Evolutionary conservation across 2,329 filamentous ascomycete genomes (phyloP).

Genomic region (Fusarium sp.): DNA sequence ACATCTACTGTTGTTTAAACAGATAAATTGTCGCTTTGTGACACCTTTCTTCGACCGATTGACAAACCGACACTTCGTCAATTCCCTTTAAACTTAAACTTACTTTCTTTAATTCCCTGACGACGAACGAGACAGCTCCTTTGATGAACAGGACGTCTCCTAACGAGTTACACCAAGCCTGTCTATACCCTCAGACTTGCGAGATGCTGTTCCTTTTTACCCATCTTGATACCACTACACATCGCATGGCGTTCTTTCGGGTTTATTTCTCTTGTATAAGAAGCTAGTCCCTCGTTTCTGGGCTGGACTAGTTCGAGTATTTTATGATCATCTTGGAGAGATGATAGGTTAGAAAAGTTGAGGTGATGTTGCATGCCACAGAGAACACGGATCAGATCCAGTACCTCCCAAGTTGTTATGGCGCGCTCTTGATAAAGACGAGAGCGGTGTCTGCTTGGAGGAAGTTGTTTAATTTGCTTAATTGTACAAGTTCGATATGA

Average conservation of each 20-base stretch:
- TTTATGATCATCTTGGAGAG: constrained; percentile 21
- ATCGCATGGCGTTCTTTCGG: constrained; percentile 47
- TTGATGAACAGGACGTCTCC: constrained; percentile 43
- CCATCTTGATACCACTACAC: constrained; percentile 48
- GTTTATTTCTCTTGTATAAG: constrained; percentile 23
- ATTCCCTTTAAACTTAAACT: constrained; percentile 17
- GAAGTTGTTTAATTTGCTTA: constrained; percentile 28
- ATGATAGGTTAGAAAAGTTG: constrained; percentile 28
- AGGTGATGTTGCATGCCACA: constrained; percentile 19
- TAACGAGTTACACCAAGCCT: constrained; percentile 39
- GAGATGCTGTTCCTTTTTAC: constrained; percentile 33
- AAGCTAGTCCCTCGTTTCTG: constrained; percentile 7
- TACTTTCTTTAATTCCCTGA: constrained; percentile 44
- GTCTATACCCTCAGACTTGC: constrained; percentile 39
- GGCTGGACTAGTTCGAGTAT: constrained; percentile 1
- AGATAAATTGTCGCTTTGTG: not conserved
- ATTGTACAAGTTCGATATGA: constrained; percentile 29
- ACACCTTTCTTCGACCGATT: constrained; percentile 28
- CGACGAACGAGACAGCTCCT: constrained; percentile 44
- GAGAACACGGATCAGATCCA: constrained; percentile 4
- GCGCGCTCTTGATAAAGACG: constrained; percentile 17
- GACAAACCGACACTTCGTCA: constrained; percentile 14
- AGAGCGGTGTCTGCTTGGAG: constrained; percentile 19
- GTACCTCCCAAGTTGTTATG: constrained; percentile 8
- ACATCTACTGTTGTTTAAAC: constrained; percentile 43